Evolutionary conservation across 768 basidiomycete species (phyloP), one percentile per base, ranked within the genome.

Genomic region (Dentipellis sp.): DNA sequence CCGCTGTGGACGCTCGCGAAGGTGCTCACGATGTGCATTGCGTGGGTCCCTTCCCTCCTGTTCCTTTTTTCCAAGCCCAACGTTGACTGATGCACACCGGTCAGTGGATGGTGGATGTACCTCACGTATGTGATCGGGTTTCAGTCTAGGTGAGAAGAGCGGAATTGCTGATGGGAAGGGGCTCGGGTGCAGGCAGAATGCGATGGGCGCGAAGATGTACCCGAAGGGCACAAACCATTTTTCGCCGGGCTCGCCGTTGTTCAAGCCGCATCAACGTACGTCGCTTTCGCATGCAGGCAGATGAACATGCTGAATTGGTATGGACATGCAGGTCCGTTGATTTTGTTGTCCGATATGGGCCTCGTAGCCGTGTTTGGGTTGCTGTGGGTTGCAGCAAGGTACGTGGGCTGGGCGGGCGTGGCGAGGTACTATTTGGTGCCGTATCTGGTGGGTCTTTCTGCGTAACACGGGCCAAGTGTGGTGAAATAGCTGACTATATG

Each of bases 171-270:
- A 29, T 29, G 29, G 3, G 29, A 29, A 6, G 29, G 29, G 29
- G n/a, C 39, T 29, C 3, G 29, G 6, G 17, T n/a, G 12, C 48
- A 50, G 48, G 21, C 48, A 50, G 14, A 78, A 73, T 74, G 76
- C 8, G 71, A 38, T 61, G 14, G 62, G 59, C 12, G 48, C 45
- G n/a, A 50, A 72, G 4, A 74, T 67, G 68, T 76, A 80, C 59
- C 78, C 78, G 10, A 54, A 70, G 1, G 73, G 75, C 23, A 75
- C 75, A 10, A 78, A 78, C 49, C 78, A 80, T 62, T 78, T 80
- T 65, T 64, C 62, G 55, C 79, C 79, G 11, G 72, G 69, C 12
- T 81, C 79, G 6, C 68, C 75, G 0, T 66, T 81, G 3, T 82
- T 81, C 68, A 78, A 78, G 55, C 72, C 75, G 17, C 70, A 75